These are phyloP conservation scores for Meyerozyma smithsonii DNA, from an alignment of 1,139 yeast genomes.

Conservation along the genomic window DNA sequence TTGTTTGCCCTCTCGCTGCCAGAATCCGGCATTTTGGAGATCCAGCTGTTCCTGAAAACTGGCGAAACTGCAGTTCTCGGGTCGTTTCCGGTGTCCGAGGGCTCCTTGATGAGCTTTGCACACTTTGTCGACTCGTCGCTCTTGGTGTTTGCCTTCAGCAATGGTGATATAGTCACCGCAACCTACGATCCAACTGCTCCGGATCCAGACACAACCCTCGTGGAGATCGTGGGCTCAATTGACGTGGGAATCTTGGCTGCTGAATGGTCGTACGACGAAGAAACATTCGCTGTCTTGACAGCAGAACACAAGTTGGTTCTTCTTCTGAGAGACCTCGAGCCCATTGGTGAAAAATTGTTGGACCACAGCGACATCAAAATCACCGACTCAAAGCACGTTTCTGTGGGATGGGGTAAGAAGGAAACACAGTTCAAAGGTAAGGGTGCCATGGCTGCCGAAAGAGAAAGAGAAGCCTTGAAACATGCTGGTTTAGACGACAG, in stretches of 20 bases:
- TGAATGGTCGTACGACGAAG: constrained; percentile 90
- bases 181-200: constrained; percentile 50
- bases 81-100: constrained; percentile 42
- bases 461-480: constrained; percentile 54
- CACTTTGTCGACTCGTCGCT: constrained; percentile 66
- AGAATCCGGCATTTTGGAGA: constrained; percentile 51
- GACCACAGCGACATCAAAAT: constrained; percentile 57
- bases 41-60: constrained; percentile 50
- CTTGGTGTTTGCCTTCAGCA: constrained; percentile 54
- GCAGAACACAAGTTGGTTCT: constrained; percentile 57
- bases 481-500: constrained; percentile 64
- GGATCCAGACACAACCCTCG: constrained; percentile 50
- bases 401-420: constrained; percentile 98
- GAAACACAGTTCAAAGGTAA: constrained; percentile 96
- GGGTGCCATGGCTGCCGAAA: constrained; percentile 80
- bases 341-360: constrained; percentile 61
- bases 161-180: constrained; percentile 68
- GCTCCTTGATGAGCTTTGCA: constrained; percentile 41
- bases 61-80: constrained; percentile 54
- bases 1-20: constrained; percentile 62
- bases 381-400: constrained; percentile 74
- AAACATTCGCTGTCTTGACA: constrained; percentile 69
- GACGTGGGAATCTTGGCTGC: constrained; percentile 76
- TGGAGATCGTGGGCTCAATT: constrained; percentile 80
- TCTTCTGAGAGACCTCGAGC: constrained; percentile 75